Evolutionary conservation across 1,284 basidiomycete species (phyloP), one percentile per base, ranked within the genome.

Genomic region (Termitomyces sp.): DNA sequence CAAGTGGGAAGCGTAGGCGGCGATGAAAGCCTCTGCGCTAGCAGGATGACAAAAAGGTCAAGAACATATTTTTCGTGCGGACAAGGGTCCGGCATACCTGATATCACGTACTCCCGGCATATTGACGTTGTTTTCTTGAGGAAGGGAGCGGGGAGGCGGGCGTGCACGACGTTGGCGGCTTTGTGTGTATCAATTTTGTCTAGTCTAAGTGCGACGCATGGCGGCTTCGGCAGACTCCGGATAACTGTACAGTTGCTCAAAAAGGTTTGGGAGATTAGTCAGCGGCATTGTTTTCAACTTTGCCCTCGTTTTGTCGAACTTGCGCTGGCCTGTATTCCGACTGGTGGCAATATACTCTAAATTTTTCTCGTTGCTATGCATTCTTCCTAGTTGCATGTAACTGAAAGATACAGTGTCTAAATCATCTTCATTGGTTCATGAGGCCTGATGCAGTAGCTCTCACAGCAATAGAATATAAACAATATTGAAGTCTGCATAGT

Each of bases 91-190:
- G 40, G 73, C 79, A 68, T 64, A 92, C 92, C 88, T 88, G 74
- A 94, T 86, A 76, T 94, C 92, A 80, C 92, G 80, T 78, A 94
- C 92, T 78, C 90, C 90, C 68, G 92, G 92, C 92, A 94, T 94
- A 74, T 77, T 89, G 74, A 58, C 63, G 68, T 67, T 65, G 61
- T 57, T 65, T 70, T 73, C 73, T 82, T 78, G 73, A 74, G 69
- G 71, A 70, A 70, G 62, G 59, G 68, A 65, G 64, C 64, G 72
- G 65, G 70, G 69, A 70, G 71, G 65, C 64, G 67, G 72, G 67
- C 71, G 72, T 66, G 71, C 65, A 70, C 77, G 75, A 71, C 74
- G 75, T 70, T 71, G 69, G 68, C 68, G 67, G 57, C 62, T 70
- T 70, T 70, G 65, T 72, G 70, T 71, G 65, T 69, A 70, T 68